Evolutionary conservation across 495 filamentous ascomycete species (phyloP).

Genomic region (Monascus purpureus): DNA sequence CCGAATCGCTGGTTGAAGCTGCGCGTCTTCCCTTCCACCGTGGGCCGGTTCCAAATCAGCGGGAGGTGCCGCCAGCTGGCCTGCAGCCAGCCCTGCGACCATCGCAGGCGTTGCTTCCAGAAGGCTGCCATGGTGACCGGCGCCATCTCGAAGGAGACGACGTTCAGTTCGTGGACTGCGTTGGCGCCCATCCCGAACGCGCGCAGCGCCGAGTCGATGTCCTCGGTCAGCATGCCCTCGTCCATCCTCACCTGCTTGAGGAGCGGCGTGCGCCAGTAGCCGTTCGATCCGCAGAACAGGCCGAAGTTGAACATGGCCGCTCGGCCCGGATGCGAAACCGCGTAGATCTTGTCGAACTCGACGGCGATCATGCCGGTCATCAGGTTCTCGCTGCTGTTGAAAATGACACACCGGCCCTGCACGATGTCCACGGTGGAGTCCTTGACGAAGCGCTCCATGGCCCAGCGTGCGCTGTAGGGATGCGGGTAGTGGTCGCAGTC

Average conservation of each 20-base stretch:
- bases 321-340: conserved; percentile 25
- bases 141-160: conserved; percentile 19
- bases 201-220: conserved; percentile 26
- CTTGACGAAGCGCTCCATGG: conserved; percentile 21
- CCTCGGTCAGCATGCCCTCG: conserved; percentile 24
- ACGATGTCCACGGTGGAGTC: conserved; percentile 20
- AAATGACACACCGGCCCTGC: conserved; percentile 26
- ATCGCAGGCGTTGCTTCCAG: conserved; percentile 24
- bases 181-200: conserved; percentile 15
- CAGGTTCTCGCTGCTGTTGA: conserved; percentile 17
- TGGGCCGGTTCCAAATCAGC: conserved; percentile 15
- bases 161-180: conserved; percentile 20
- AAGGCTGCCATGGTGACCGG: conserved; percentile 16
- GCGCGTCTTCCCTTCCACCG: conserved; percentile 5
- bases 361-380: conserved; percentile 21
- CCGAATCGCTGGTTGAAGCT: conserved; percentile 13
- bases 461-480: conserved; percentile 23
- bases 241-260: conserved; percentile 24
- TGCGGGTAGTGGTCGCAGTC: conserved; percentile 29
- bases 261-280: conserved; percentile 21
- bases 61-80: conserved; percentile 14
- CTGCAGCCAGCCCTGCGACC: conserved; percentile 24
- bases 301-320: conserved; percentile 22
- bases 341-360: conserved; percentile 32
- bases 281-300: conserved; percentile 26